Conservation (phyloP, 192 early-diverging fungal species). For the Cetraspora pellucida region DNA sequence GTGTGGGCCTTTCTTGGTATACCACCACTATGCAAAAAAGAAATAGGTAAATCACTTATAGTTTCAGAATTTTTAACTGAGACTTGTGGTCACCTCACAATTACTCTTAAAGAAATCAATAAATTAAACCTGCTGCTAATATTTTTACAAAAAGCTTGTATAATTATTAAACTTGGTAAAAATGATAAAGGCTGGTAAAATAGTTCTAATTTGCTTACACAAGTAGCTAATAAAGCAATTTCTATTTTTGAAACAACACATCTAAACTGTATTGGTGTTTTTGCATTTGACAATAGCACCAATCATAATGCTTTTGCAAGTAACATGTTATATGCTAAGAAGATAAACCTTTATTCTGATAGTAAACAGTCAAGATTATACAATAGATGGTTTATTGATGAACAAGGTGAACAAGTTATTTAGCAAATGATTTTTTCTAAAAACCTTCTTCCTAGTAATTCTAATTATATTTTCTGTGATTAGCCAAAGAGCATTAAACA, state of each 20-base stretch:
- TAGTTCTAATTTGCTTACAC: neutral
- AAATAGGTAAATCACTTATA: neutral
- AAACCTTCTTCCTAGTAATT: neutral
- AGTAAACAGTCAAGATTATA: slow-evolving; percentile 24
- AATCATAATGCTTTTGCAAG: slow-evolving; percentile 14
- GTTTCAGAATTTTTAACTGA: neutral
- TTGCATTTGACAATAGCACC: slow-evolving; percentile 32
- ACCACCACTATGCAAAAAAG: neutral
- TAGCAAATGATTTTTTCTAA: neutral
- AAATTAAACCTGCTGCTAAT: neutral
- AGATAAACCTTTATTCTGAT: slow-evolving; percentile 33
- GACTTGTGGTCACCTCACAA: neutral
- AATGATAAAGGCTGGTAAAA: slow-evolving; percentile 11
- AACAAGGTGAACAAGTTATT: neutral
- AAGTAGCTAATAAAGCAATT: slow-evolving; percentile 22
- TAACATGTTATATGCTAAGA: slow-evolving; percentile 4
- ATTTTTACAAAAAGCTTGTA: neutral
- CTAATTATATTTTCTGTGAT: neutral
- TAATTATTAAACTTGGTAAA: neutral
- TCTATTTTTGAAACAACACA: too few species aligned
- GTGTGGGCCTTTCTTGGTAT: neutral
- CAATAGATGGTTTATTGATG: neutral
- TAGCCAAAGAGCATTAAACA: slow-evolving; percentile 10
- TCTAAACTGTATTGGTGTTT: slow-evolving; percentile 12
- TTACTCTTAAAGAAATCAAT: neutral